Base-by-base conservation (phyloP, 1,284 basidiomycete species). In the Puccinia polysora region DNA sequence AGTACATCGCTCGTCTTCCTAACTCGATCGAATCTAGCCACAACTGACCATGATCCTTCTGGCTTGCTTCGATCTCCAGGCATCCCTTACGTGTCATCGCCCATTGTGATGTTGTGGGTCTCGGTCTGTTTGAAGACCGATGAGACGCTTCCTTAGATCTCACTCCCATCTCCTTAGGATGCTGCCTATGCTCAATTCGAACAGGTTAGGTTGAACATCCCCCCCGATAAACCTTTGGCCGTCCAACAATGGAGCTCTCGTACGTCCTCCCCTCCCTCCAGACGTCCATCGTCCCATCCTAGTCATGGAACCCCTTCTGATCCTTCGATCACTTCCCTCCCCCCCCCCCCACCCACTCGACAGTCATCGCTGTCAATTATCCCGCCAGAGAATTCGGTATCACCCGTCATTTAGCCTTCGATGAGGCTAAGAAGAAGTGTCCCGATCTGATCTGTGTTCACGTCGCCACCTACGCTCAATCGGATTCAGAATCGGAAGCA, bases 301-400 rank as follows among this genome's bases (percentile, higher is more conserved):
- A 14, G 14, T 20, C 49, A 4, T 30, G 28, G 20, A 47, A 15
- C 36, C 12, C 25, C 67, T 20, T 7, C 10, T 4, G 36, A 36
- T 7, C 8, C 10, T 47, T 10, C 65, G 47, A 20, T 8, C 12
- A 49, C 65, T 12, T n/a, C 20, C 43, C 23, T 32, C 52, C 20
- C 58, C 43, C n/a, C n/a, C n/a, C 25, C 50, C 73, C 49, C 45
- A 58, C 8, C 28, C 45, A 1, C 18, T 55, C 28, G 10, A 18
- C 49, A 43, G 70, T 80, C 76, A 98, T 99, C 74, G 96, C 96
- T 0, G 89, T 98, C 75, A 96, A 94, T 80, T 98, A 98, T 79
- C 89, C 92, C 2, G 95, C 96, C 0, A 84, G 95, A 72, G 87
- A 87, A 77, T 95, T 85, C 77, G 94, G 89, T 2, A 94, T 98